These are phyloP conservation scores for Climacium dendroides DNA, from an alignment of 225 moss, liverwort and hornwort genomes.

Conservation along the genomic window DNA sequence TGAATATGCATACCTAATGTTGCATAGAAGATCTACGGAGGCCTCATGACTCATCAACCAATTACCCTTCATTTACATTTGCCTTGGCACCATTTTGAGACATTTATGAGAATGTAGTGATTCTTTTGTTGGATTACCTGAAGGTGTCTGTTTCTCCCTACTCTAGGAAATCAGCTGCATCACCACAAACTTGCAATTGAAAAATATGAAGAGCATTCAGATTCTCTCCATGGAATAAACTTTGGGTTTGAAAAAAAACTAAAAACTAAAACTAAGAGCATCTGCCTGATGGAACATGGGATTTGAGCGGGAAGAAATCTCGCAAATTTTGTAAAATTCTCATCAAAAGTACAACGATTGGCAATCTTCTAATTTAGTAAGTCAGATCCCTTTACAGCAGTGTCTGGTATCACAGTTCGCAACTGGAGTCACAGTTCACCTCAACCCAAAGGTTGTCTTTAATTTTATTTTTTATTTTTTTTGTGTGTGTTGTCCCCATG, in stretches of 20 bases:
- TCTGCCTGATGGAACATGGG: background rate
- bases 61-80: no score
- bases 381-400: background rate
- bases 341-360: background rate
- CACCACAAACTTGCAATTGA: background rate
- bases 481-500: fast-evolving
- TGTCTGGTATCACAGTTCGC: no score
- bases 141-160: background rate
- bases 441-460: no score
- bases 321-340: background rate
- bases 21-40: background rate
- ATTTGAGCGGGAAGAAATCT: background rate
- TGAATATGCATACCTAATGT: background rate
- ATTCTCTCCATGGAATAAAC: no score
- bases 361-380: background rate
- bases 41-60: fast-evolving
- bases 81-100: background rate
- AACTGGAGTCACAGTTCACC: no score
- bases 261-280: no score
- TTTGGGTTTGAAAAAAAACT: no score
- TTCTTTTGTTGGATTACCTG: fast-evolving
- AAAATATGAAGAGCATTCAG: no score
- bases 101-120: background rate
- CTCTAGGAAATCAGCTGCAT: fast-evolving
- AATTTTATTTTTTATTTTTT: no score